Evolutionary conservation across 495 filamentous ascomycete genomes (phyloP).

Genomic region (Niebla homalea): DNA sequence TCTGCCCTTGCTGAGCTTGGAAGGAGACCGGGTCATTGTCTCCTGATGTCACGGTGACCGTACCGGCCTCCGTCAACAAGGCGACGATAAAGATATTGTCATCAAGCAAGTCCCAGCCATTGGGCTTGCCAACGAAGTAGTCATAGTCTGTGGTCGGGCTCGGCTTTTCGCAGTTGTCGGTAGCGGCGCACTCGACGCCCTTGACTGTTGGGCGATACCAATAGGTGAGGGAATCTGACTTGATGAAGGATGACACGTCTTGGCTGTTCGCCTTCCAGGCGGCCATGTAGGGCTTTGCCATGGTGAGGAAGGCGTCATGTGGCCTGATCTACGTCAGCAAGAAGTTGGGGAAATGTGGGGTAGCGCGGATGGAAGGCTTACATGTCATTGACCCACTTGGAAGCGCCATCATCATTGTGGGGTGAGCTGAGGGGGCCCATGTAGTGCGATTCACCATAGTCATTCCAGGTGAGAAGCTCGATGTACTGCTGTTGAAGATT

Average conservation of each 20-base stretch:
- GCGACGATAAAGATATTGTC: constrained; percentile 47
- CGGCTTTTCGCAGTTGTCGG: constrained; percentile 38
- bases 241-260: constrained; percentile 25
- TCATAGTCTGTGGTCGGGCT: constrained; percentile 34
- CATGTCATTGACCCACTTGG: constrained; percentile 52
- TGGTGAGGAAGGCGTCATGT: constrained; percentile 41
- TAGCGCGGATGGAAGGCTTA: constrained; percentile 23
- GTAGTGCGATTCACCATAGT: constrained; percentile 66
- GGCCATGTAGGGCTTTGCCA: constrained; percentile 52
- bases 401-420: constrained; percentile 44
- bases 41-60: constrained; percentile 37
- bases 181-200: constrained; percentile 25
- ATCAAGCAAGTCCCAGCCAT: constrained; percentile 38
- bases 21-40: constrained; percentile 27
- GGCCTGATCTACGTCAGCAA: constrained; percentile 27
- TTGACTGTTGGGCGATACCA: constrained; percentile 49
- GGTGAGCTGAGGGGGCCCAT: constrained; percentile 44
- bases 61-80: constrained; percentile 34
- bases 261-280: constrained; percentile 36
- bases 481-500: constrained; percentile 52
- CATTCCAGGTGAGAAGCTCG: constrained; percentile 52
- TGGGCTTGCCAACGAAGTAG: constrained; percentile 43
- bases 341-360: constrained; percentile 21
- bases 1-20: constrained; percentile 38
- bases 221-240: constrained; percentile 37